These are phyloP conservation scores for Cercospora sp. DNA, from an alignment of 2,329 filamentous ascomycete species.

Conservation along the genomic window DNA sequence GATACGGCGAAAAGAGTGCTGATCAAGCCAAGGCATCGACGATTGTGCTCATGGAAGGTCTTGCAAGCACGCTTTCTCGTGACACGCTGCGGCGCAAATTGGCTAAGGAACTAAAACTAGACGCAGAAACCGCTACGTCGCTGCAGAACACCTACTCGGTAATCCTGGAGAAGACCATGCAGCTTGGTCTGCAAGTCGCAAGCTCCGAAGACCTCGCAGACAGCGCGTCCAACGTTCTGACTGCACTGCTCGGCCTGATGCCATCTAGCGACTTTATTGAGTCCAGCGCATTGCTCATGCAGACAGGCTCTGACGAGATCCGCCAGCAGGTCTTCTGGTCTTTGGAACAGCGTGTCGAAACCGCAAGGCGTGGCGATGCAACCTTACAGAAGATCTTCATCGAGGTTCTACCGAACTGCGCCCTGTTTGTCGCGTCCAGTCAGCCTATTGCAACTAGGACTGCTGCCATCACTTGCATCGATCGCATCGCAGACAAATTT, in stretches of 20 bases:
- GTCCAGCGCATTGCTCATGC: conserved; percentile 78
- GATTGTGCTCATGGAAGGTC: conserved; percentile 43
- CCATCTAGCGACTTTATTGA: conserved; percentile 88
- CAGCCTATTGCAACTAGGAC: conserved; percentile 75
- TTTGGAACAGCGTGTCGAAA: conserved; percentile 75
- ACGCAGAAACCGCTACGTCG: conserved; percentile 22
- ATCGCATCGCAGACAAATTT: conserved; percentile 91
- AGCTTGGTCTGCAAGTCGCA: conserved; percentile 65
- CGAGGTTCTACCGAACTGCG: conserved; percentile 45
- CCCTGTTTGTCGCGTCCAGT: conserved; percentile 71
- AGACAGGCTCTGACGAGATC: conserved; percentile 68
- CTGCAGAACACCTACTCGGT: conserved; percentile 35
- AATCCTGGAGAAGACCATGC: conserved; percentile 46
- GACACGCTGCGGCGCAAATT: conserved; percentile 31
- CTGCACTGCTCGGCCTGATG: conserved; percentile 77
- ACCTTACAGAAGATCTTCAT: conserved; percentile 69
- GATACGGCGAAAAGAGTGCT: conserved; percentile 52
- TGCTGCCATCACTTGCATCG: conserved; percentile 83
- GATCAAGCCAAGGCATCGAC: conserved; percentile 36
- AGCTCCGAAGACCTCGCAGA: conserved; percentile 39
- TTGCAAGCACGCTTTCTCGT: conserved; percentile 40
- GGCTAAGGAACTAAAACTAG: conserved; percentile 30
- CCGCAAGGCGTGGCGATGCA: conserved; percentile 68
- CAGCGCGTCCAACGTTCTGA: conserved; percentile 66
- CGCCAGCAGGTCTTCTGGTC: conserved; percentile 78